phyloP scores from a whole-genome alignment of 2,329 filamentous ascomycete species.

The Penicillium janthinellum region DNA sequence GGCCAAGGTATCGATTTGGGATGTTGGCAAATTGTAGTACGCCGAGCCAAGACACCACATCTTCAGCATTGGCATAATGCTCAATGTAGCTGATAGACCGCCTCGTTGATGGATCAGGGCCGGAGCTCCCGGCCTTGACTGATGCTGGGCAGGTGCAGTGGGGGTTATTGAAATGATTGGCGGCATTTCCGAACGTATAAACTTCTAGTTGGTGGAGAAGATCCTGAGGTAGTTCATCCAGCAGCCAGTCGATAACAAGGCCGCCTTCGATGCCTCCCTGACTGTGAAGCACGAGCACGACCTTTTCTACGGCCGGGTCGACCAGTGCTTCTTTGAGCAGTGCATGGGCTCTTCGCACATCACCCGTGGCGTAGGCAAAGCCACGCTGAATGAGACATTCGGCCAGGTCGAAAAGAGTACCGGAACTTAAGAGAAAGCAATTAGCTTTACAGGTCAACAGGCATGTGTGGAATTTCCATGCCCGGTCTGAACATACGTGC shows the following conservation, averaged over 20 bases:
- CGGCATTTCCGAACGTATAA: constrained; percentile 74
- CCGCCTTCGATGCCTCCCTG: constrained; percentile 76
- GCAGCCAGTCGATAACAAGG: constrained; percentile 73
- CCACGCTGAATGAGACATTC: constrained; percentile 78
- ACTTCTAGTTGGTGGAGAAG: constrained; percentile 71
- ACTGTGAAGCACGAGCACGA: constrained; percentile 74
- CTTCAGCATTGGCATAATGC: constrained; percentile 74
- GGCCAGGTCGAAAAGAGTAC: constrained; percentile 74
- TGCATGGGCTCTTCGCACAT: constrained; percentile 62
- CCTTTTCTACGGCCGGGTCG: constrained; percentile 63
- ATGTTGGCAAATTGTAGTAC: constrained; percentile 66
- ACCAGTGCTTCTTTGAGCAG: constrained; percentile 65
- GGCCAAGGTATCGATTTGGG: constrained; percentile 52
- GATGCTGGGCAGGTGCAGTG: constrained; percentile 42
- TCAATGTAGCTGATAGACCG: constrained; percentile 68
- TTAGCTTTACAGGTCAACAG: fast-evolving
- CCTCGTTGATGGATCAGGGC: not conserved
- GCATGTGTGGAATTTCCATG: not conserved
- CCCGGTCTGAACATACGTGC: constrained; percentile 52
- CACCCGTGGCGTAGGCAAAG: constrained; percentile 69
- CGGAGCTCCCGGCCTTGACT: not conserved
- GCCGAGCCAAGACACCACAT: constrained; percentile 75
- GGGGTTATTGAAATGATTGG: constrained; percentile 82
- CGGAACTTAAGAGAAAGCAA: constrained; percentile 41
- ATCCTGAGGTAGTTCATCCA: constrained; percentile 69